Conservation (phyloP, 2,329 filamentous ascomycete genomes). For the Ceratocystis harringtonii region DNA sequence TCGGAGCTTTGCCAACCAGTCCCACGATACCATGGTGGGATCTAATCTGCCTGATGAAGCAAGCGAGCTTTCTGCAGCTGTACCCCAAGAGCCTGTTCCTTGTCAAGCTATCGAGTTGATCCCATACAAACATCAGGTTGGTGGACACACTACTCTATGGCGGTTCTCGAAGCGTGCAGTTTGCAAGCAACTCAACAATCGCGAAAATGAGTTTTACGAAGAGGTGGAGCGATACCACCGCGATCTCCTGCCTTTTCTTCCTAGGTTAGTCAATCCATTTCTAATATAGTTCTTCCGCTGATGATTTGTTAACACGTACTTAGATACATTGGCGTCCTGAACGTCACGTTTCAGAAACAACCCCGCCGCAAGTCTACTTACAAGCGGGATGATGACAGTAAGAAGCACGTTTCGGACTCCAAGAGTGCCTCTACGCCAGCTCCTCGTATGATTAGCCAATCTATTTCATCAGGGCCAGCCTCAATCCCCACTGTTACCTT, state of each 20-base stretch:
- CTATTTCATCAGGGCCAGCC: constrained; percentile 42
- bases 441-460: constrained; percentile 50
- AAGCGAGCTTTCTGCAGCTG: not conserved
- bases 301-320: not conserved
- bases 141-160: constrained; percentile 91
- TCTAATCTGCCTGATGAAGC: not conserved
- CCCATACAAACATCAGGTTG: constrained; percentile 93
- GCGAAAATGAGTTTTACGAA: constrained; percentile 98
- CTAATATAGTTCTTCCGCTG: not conserved
- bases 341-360: constrained; percentile 85
- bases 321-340: constrained; percentile 92
- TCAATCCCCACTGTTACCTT: constrained; percentile 82
- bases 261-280: constrained; percentile 43
- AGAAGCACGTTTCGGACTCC: constrained; percentile 16
- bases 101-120: constrained; percentile 89
- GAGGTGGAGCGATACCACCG: constrained; percentile 84
- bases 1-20: not conserved
- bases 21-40: not conserved
- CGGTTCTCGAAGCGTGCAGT: constrained; percentile 89
- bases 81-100: constrained; percentile 30
- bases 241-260: constrained; percentile 77
- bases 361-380: constrained; percentile 47
- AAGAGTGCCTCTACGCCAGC: constrained; percentile 2
- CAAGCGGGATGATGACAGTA: constrained; percentile 33
- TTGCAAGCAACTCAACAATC: constrained; percentile 95